Evolutionary conservation across 768 basidiomycete genomes (phyloP).

Genomic region (Pleurotus citrinopileatus): DNA sequence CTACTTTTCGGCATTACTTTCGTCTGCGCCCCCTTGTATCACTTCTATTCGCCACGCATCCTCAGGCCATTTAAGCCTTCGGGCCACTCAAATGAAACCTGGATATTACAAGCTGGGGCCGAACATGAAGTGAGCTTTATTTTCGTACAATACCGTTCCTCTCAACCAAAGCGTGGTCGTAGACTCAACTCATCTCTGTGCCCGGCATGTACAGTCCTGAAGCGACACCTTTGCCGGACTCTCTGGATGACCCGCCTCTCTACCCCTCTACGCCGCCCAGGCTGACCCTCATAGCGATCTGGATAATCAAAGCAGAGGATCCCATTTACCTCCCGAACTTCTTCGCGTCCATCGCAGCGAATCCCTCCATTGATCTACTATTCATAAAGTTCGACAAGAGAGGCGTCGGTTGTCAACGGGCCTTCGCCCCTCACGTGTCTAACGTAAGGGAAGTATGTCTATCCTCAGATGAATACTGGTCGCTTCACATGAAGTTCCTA

Average conservation of each 20-base stretch:
- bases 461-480: constrained; percentile 2
- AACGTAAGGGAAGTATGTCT: constrained; percentile 7
- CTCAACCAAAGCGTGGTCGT: too few species aligned
- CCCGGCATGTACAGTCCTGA: too few species aligned
- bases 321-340: constrained; percentile 12
- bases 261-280: not conserved
- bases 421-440: not conserved
- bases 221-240: not conserved
- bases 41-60: too few species aligned
- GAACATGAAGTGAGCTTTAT: too few species aligned
- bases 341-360: constrained; percentile 10
- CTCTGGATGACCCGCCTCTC: not conserved
- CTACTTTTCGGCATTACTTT: too few species aligned
- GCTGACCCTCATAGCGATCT: constrained; percentile 8
- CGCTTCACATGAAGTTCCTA: constrained; percentile 5
- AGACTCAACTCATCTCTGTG: too few species aligned
- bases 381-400: constrained; percentile 10
- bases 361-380: constrained; percentile 10
- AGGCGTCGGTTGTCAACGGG: not conserved
- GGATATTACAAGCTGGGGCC: too few species aligned
- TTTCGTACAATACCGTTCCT: too few species aligned
- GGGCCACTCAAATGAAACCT: too few species aligned
- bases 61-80: too few species aligned
- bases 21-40: too few species aligned
- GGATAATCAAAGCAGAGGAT: not conserved